Base-by-base conservation (phyloP, 2,329 filamentous ascomycete species). In the Fusarium palustre region DNA sequence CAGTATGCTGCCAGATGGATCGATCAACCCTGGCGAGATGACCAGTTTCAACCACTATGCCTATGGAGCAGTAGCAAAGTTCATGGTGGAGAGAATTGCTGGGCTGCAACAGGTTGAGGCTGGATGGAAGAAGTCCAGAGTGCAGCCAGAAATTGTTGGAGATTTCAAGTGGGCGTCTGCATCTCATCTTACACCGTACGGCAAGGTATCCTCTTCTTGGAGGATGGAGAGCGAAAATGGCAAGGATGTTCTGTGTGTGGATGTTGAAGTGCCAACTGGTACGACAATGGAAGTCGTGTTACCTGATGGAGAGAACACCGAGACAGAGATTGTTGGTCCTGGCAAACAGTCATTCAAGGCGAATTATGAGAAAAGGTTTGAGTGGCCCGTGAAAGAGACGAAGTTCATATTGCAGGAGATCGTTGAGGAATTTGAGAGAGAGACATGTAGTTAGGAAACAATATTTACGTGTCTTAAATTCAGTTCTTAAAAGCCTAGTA, bases 21-120 rank as follows among this genome's bases (percentile, higher is more conserved):
- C 65, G 0, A 75, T 82, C 15, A 82, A 82, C 42, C 76, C 79
- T 0, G 77, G 81, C 0, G 71, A 77, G 9, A 82, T 83, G 81
- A 83, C 80, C 0, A 80, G 77, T 16, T 80, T 81, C 39, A 81
- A 83, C 43, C 81, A 82, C 54, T 82, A 82, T 30, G 80, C 81
- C 0, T 77, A 81, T 3, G 80, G 81, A 0, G 76, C 78, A 1
- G 78, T 83, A 16, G 79, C 76, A 3, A 75, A 77, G 20, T 82
- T 81, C 67, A 74, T 82, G 57, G 77, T 81, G 6, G 68, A 74
- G 18, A 25, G 66, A 0, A 33, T 77, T 9, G 74, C 73, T 1
- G 75, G 75, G 0, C 8, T 77, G 2, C 63, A 70, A 12, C 57
- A 59, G 4, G 4, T 74, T 9, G 69, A 68, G 0, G 59, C 72